Base-by-base conservation (phyloP, 306 rosid species). In the Cyamopsis tetragonoloba region DNA sequence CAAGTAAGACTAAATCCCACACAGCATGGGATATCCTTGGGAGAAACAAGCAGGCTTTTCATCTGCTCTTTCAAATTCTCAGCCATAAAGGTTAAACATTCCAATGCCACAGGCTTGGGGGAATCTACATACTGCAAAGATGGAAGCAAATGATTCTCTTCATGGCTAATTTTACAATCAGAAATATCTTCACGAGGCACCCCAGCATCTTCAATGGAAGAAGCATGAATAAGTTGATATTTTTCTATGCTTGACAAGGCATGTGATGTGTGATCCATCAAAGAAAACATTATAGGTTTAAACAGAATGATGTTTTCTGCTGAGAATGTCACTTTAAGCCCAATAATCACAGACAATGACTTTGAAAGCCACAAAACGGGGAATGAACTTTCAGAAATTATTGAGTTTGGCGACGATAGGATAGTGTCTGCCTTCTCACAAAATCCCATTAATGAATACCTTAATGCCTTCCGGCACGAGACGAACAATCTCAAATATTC, bases 381-480 rank as follows among this genome's bases (percentile, higher is more conserved):
- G 72, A 72, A 77, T 8, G 81, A 71, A 54, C 77, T 73, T 55
- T 73, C 87, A 64, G 73, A 85, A 63, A 83, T 72, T 55, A 81
- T 59, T n/a, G 49, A 48, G 62, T 30, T 47, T 24, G 73, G 77
- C 19, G 74, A 70, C 70, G 79, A 74, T 19, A 50, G 77, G 43
- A 55, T 48, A 23, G 73, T 46, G 71, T 51, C 83, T 13, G 80
- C 66, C 81, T 70, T 84, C 77, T 83, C 87, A 66, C 64, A 80
- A 57, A 76, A 80, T 63, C 79, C 79, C 70, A 28, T 60, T 44
- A 89, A 53, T 41, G 83, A 49, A 72, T 58, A 71, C 72, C 82
- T 81, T 78, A 89, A 84, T 68, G 92, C 83, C 87, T 80, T 89
- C 68, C 96, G 89, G 75, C 96, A 89, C 69, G 88, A 82, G 26